phyloP scores from a whole-genome alignment of 2,329 filamentous ascomycete genomes.

The Triangularia setosa region DNA sequence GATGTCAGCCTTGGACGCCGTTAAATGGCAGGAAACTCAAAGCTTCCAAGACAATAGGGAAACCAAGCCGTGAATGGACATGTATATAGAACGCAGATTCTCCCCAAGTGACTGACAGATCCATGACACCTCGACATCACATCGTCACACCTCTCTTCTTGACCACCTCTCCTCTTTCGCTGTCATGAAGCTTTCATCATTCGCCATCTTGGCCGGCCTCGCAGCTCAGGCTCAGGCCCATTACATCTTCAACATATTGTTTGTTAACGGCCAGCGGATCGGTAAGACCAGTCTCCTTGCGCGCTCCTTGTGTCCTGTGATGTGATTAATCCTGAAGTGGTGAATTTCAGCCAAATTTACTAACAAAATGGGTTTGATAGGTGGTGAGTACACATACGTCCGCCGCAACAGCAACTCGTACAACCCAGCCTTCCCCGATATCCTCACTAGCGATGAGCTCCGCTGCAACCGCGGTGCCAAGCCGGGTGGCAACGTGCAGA shows the following conservation, averaged over 20 bases:
- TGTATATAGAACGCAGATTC: background rate
- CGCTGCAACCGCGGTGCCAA: constrained; percentile 43
- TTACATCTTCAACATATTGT: constrained; percentile 38
- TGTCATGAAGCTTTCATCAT: background rate
- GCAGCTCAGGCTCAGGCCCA: constrained; percentile 22
- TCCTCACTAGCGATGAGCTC: constrained; percentile 35
- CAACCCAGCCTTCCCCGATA: constrained; percentile 36
- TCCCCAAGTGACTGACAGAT: background rate
- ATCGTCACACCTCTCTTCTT: background rate
- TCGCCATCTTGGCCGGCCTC: background rate
- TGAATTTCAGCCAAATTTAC: too few relatives aligned
- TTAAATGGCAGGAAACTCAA: background rate
- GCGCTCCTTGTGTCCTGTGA: too few relatives aligned
- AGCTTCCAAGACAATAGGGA: background rate
- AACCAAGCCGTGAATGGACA: background rate
- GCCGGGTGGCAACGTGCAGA: constrained; percentile 34
- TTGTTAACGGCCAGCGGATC: constrained; percentile 40
- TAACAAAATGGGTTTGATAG: constrained; percentile 16
- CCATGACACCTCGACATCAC: background rate
- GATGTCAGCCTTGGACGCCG: background rate
- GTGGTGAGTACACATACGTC: constrained; percentile 45
- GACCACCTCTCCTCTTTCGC: background rate
- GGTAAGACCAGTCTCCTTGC: too few relatives aligned
- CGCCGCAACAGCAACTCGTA: constrained; percentile 41
- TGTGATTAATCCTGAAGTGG: too few relatives aligned